A percentile compares a stretch with the other conserved stretches of the same genome.
Conservation (phyloP, 2,329 filamentous ascomycete genomes). For the Neonectria punicea region DNA sequence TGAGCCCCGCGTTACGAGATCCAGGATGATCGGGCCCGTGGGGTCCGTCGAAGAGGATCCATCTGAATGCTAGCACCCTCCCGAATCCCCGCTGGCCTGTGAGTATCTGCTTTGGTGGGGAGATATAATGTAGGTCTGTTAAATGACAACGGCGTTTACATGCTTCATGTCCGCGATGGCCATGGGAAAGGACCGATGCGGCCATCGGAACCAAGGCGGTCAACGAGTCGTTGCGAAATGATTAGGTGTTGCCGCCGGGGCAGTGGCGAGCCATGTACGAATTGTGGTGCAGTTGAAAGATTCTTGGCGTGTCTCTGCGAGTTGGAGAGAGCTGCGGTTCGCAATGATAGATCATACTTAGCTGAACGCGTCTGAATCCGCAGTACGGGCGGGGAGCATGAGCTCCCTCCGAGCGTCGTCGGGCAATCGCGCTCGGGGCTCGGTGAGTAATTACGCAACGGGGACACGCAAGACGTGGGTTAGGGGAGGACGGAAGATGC, state of each 20-base stretch:
- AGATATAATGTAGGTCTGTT: neutral
- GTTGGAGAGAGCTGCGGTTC: slow-evolving; percentile 1
- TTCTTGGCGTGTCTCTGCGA: slow-evolving; percentile 2
- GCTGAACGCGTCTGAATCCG: neutral
- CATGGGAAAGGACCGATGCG: neutral
- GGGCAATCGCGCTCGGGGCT: neutral
- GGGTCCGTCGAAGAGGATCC: slow-evolving; percentile 11
- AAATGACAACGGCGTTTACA: neutral
- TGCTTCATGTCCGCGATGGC: neutral
- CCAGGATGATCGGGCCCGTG: slow-evolving; percentile 20
- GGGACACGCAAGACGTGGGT: slow-evolving; percentile 32
- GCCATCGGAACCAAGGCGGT: neutral
- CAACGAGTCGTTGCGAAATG: neutral
- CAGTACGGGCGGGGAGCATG: neutral
- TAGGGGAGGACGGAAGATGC: slow-evolving; percentile 26
- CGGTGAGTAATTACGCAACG: slow-evolving; percentile 15
- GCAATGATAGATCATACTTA: too few relatives aligned
- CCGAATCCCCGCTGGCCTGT: slow-evolving; percentile 5
- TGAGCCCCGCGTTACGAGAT: slow-evolving; percentile 19
- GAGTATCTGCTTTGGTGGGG: neutral
- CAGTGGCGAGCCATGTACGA: slow-evolving; percentile 12
- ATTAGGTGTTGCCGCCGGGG: slow-evolving; percentile 1
- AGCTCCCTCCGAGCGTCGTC: neutral
- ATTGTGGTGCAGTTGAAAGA: neutral
- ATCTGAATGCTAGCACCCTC: slow-evolving; percentile 5